phyloP scores from a whole-genome alignment of 2,329 filamentous ascomycete species.

The Pyrenochaeta sp. region DNA sequence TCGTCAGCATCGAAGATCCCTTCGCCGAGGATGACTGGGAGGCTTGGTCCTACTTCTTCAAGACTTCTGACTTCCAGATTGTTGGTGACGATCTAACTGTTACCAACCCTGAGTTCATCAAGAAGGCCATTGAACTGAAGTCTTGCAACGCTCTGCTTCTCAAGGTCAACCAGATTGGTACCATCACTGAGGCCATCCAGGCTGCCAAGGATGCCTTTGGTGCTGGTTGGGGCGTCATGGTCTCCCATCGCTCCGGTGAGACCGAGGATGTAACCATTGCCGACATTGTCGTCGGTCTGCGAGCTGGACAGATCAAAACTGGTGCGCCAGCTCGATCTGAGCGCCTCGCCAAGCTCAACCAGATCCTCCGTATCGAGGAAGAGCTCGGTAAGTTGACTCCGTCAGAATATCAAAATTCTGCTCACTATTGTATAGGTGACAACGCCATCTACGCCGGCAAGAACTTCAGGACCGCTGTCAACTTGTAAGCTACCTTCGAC shows the following conservation, averaged over 20 bases:
- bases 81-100: slow-evolving; percentile 98
- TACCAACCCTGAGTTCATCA: slow-evolving; percentile 98
- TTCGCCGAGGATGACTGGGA: slow-evolving; percentile 99
- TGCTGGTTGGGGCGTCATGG: slow-evolving; percentile 98
- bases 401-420: neutral
- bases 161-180: slow-evolving; percentile 99
- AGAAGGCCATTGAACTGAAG: slow-evolving; percentile 99
- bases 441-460: slow-evolving; percentile 90
- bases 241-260: slow-evolving; percentile 98
- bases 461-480: slow-evolving; percentile 91
- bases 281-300: slow-evolving; percentile 96
- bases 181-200: slow-evolving; percentile 98
- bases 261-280: slow-evolving; percentile 99
- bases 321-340: slow-evolving; percentile 83
- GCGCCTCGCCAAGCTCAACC: slow-evolving; percentile 99
- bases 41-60: slow-evolving; percentile 99
- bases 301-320: slow-evolving; percentile 84
- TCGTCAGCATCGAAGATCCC: slow-evolving; percentile 98
- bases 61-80: slow-evolving; percentile 97
- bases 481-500: slow-evolving; percentile 59
- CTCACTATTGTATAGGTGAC: slow-evolving; percentile 49
- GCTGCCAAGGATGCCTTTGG: slow-evolving; percentile 97
- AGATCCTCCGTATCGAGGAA: slow-evolving; percentile 99
- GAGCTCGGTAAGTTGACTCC: slow-evolving; percentile 67
- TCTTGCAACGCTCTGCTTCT: slow-evolving; percentile 97